Evolutionary conservation across 2,329 filamentous ascomycete species (phyloP).

Genomic region (Falciphora oryzae): DNA sequence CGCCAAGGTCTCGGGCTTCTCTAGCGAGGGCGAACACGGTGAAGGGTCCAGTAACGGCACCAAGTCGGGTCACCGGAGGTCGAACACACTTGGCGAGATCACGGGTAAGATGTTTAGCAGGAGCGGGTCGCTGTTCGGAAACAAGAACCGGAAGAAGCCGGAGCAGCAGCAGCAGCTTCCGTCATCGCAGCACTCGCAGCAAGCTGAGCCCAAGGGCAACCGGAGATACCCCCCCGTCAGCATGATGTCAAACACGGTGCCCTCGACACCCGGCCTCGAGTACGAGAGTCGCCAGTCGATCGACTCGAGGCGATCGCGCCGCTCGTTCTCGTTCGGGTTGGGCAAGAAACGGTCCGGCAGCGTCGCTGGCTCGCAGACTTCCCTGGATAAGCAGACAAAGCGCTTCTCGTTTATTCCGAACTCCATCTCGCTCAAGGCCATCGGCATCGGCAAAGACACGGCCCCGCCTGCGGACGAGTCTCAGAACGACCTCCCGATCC

Average conservation of each 20-base stretch:
- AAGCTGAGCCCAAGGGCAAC: slow-evolving; percentile 48
- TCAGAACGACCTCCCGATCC: slow-evolving; percentile 47
- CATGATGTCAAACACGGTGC: slow-evolving; percentile 56
- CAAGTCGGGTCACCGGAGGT: slow-evolving; percentile 58
- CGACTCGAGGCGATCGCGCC: slow-evolving; percentile 55
- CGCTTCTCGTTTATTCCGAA: slow-evolving; percentile 67
- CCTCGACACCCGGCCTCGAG: slow-evolving; percentile 30
- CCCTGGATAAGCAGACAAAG: slow-evolving; percentile 51
- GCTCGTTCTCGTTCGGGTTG: slow-evolving; percentile 64
- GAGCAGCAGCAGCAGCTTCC: slow-evolving; percentile 32
- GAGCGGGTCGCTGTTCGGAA: slow-evolving; percentile 75
- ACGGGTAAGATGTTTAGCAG: slow-evolving; percentile 81
- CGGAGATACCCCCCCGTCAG: slow-evolving; percentile 83
- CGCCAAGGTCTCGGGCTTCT: slow-evolving; percentile 52
- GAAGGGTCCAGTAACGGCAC: slow-evolving; percentile 30
- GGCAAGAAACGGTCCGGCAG: slow-evolving; percentile 67
- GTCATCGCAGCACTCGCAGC: slow-evolving; percentile 13
- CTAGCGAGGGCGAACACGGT: slow-evolving; percentile 41
- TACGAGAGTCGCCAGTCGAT: slow-evolving; percentile 31
- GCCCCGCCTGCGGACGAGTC: slow-evolving; percentile 38
- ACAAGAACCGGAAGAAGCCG: slow-evolving; percentile 45
- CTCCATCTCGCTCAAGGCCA: slow-evolving; percentile 58
- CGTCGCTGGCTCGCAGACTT: slow-evolving; percentile 50
- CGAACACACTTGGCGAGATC: slow-evolving; percentile 73
- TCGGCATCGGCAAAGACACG: slow-evolving; percentile 54